Evolutionary conservation across 805 yeast species (phyloP).

Genomic region (Cyberlindnera misumaiensis): DNA sequence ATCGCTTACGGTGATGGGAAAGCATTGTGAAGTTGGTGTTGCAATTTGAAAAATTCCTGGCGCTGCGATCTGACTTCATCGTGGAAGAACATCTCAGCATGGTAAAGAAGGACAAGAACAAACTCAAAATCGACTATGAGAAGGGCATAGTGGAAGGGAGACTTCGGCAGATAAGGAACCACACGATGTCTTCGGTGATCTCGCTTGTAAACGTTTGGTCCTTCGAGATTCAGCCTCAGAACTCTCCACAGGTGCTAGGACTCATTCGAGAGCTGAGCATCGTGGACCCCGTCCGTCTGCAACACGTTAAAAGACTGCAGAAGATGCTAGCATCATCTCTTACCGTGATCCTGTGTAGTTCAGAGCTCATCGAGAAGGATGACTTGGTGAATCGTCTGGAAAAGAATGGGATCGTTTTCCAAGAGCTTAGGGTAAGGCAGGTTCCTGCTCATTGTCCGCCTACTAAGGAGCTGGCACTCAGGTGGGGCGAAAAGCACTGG

Average conservation of each 20-base stretch:
- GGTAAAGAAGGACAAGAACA: slow-evolving; percentile 31
- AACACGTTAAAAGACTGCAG: slow-evolving; percentile 50
- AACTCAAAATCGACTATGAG: slow-evolving; percentile 36
- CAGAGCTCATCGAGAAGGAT: slow-evolving; percentile 24
- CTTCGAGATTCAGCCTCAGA: slow-evolving; percentile 35
- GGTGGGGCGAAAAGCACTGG: slow-evolving; percentile 73
- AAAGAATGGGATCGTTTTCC: slow-evolving; percentile 13
- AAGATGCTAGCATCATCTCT: slow-evolving; percentile 28
- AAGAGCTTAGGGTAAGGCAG: slow-evolving; percentile 17
- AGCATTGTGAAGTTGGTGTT: too few relatives aligned
- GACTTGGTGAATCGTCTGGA: slow-evolving; percentile 20
- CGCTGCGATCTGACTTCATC: too few relatives aligned
- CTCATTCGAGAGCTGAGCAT: slow-evolving; percentile 21
- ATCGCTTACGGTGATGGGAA: too few relatives aligned
- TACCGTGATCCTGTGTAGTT: slow-evolving; percentile 38
- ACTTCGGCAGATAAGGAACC: slow-evolving; percentile 39
- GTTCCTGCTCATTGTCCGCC: slow-evolving; percentile 64
- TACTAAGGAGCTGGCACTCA: slow-evolving; percentile 54
- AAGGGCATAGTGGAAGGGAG: slow-evolving; percentile 37
- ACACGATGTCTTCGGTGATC: slow-evolving; percentile 17
- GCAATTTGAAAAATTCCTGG: too few relatives aligned
- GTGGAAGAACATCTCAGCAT: slow-evolving; percentile 13
- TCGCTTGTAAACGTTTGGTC: slow-evolving; percentile 39
- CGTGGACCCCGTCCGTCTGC: slow-evolving; percentile 23
- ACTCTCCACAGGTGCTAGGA: slow-evolving; percentile 21